phyloP scores from a whole-genome alignment of 306 rosid genomes.

The Clitoria ternatea region DNA sequence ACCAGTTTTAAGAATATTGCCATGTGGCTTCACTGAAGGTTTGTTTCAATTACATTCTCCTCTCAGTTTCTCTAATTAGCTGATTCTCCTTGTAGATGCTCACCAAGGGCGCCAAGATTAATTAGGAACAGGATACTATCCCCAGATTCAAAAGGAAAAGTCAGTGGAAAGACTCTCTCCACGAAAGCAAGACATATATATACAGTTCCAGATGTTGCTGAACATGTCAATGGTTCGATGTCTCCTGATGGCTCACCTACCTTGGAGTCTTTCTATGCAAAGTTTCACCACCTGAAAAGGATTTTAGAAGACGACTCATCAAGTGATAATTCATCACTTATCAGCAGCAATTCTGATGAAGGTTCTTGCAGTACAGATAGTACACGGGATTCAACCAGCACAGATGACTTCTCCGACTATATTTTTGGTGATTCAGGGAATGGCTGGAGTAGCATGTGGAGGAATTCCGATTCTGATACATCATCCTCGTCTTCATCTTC shows the following conservation, averaged over 20 bases:
- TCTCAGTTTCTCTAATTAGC: conserved; percentile 18
- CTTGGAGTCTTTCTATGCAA: conserved; percentile 44
- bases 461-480: conserved; percentile 51
- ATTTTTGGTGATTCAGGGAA: conserved; percentile 67
- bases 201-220: conserved; percentile 31
- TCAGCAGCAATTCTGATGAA: conserved; percentile 78
- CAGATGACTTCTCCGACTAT: conserved; percentile 77
- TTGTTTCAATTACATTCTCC: conserved; percentile 6
- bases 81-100: conserved; percentile 57
- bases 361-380: conserved; percentile 87
- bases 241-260: conserved; percentile 36
- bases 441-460: conserved; percentile 41
- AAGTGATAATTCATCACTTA: conserved; percentile 82
- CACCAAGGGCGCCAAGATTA: conserved; percentile 85
- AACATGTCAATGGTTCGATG: conserved; percentile 14
- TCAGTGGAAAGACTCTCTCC: conserved; percentile 35
- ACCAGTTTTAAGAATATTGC: background rate
- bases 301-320: conserved; percentile 75
- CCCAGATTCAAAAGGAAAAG: conserved; percentile 49
- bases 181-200: conserved; percentile 33
- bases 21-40: background rate
- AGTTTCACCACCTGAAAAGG: conserved; percentile 43
- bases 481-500: conserved; percentile 58
- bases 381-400: conserved; percentile 56
- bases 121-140: conserved; percentile 49